Evolutionary conservation across 176 grass and related monocot species (phyloP), one percentile per base, ranked within the genome.

Genomic region (Musa schizocarpa): DNA sequence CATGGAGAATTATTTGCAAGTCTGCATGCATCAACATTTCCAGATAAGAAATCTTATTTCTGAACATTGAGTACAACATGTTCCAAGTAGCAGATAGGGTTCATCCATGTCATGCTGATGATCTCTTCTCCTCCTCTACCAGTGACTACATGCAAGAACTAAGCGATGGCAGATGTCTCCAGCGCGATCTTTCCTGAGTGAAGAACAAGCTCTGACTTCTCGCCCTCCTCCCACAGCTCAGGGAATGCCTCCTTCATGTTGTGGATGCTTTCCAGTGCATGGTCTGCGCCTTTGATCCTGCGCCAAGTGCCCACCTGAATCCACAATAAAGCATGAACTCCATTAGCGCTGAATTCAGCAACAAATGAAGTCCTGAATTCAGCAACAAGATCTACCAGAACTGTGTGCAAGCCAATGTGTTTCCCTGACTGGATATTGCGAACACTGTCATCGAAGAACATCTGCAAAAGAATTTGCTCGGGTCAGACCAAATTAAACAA

Each of bases 391-490:
- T 17, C 53, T 79, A 96, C 93, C 87, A 90, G 79, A 49, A 92
- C 87, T 51, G 87, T 90, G 25, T 68, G 79, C 76, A 96, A 83
- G 59, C 87, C 85, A 0, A 90, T 80, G 62, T 73, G 85, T 71
- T 92, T 96, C 52, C 79, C 93, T 49, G 93, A 76, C 59, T 86
- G 85, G 6, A 96, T 96, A 79, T 96, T 96, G 63, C 90, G 88
- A 27, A 56, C 29, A 52, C 90, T 96, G 66, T 96, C 93, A 64
- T 96, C 87, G 48, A 92, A 92, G 17, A 96, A 90, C 68, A 92
- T 88, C 93, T 96, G 79, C 3, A 66, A 1, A 76, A 52, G 54
- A 76, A 81, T 72, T 75, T 71, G 16, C 73, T 74, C 13, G 2
- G 2, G 9, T 25, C 8, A 53, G 22, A 67, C 14, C 27, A 9